These are phyloP conservation scores for Daldinia eschscholtzii DNA, from an alignment of 2,329 filamentous ascomycete genomes.

Conservation along the genomic window DNA sequence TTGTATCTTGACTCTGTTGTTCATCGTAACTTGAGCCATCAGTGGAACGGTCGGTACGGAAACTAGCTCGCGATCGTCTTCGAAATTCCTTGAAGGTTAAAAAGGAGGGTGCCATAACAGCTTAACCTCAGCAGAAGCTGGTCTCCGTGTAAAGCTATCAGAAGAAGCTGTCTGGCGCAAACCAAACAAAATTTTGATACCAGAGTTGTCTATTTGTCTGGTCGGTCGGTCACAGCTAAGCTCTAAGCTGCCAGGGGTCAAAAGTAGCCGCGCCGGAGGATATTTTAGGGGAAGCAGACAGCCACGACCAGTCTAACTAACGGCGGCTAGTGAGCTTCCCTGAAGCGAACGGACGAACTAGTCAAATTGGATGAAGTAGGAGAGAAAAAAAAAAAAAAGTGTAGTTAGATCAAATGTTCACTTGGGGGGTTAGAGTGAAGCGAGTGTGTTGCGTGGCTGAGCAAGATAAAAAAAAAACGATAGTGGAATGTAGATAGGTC, in stretches of 20 bases:
- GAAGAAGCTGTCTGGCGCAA: slow-evolving; percentile 26
- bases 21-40: slow-evolving; percentile 72
- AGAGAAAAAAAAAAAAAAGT: slow-evolving; percentile 10
- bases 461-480: slow-evolving; percentile 28
- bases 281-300: slow-evolving; percentile 37
- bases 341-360: slow-evolving; percentile 31
- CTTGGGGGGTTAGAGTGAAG: slow-evolving; percentile 14
- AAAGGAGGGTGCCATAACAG: slow-evolving; percentile 72
- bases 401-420: slow-evolving; percentile 1
- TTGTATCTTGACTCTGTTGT: slow-evolving; percentile 67
- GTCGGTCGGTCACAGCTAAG: slow-evolving; percentile 10
- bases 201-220: slow-evolving; percentile 20
- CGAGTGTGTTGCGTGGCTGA: slow-evolving; percentile 30
- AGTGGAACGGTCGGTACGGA: slow-evolving; percentile 73
- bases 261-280: slow-evolving; percentile 11
- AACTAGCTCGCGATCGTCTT: slow-evolving; percentile 80
- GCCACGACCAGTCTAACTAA: slow-evolving; percentile 28
- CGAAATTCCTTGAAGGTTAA: slow-evolving; percentile 78
- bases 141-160: slow-evolving; percentile 26
- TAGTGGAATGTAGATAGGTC: slow-evolving; percentile 27
- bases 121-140: slow-evolving; percentile 33
- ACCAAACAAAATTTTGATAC: background rate
- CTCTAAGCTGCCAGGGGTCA: slow-evolving; percentile 1
- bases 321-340: slow-evolving; percentile 34
- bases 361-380: slow-evolving; percentile 19